Conservation (phyloP, 208 protist genomes). For the Crithidia fasciculata region DNA sequence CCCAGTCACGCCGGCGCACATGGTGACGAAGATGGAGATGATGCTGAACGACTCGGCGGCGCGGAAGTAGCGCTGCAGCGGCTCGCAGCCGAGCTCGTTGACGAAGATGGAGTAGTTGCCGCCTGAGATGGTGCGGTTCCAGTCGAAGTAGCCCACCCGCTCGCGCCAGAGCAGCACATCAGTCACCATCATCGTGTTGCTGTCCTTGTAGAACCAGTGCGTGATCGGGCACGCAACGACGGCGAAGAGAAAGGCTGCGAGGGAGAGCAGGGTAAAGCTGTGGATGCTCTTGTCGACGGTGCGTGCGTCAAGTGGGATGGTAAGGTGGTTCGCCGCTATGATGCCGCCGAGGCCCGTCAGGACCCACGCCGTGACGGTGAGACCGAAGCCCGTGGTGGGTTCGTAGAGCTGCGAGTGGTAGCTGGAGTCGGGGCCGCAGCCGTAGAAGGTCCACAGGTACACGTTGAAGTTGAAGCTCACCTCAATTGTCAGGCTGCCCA, state of each 20-base stretch:
- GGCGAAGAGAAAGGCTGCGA: slow-evolving; percentile 64
- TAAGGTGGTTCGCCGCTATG: slow-evolving; percentile 51
- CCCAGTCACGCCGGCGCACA: slow-evolving; percentile 37
- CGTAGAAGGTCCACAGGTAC: slow-evolving; percentile 67
- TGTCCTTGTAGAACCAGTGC: slow-evolving; percentile 84
- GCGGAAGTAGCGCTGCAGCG: slow-evolving; percentile 45
- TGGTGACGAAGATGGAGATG: slow-evolving; percentile 48
- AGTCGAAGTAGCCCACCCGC: slow-evolving; percentile 51
- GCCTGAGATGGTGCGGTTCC: slow-evolving; percentile 33
- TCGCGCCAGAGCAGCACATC: slow-evolving; percentile 73
- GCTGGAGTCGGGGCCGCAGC: slow-evolving; percentile 49
- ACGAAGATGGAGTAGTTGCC: slow-evolving; percentile 36
- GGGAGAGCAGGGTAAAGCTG: slow-evolving; percentile 49
- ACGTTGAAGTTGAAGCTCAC: slow-evolving; percentile 75
- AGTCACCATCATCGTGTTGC: slow-evolving; percentile 35
- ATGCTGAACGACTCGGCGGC: slow-evolving; percentile 65
- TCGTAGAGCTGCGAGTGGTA: slow-evolving; percentile 81
- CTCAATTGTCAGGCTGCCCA: slow-evolving; percentile 50
- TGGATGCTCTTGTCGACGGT: slow-evolving; percentile 50
- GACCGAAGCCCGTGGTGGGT: slow-evolving; percentile 61
- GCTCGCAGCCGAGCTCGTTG: slow-evolving; percentile 41
- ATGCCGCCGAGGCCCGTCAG: slow-evolving; percentile 51
- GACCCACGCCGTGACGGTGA: slow-evolving; percentile 71
- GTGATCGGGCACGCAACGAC: slow-evolving; percentile 59
- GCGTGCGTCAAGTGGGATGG: slow-evolving; percentile 59